Percentiles rank a stretch among this genome's conserved stretches.
Evolutionary conservation across 73 alveolate genomes (phyloP).

Genomic region (Tetrahymena elliotti): DNA sequence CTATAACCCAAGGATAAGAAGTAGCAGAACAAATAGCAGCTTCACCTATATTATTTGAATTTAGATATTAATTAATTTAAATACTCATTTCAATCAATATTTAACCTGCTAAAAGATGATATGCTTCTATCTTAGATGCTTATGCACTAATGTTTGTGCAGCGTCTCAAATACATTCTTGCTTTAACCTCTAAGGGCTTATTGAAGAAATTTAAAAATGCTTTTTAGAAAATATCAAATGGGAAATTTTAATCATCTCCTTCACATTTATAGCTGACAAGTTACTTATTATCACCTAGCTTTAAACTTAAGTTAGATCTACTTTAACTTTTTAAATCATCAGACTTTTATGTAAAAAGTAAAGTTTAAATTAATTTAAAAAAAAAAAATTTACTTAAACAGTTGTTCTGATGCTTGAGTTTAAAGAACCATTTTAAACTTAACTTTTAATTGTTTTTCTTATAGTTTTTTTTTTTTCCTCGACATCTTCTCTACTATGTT

Average conservation of each 20-base stretch:
- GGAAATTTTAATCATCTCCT: background rate
- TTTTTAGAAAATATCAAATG: slow-evolving; percentile 16
- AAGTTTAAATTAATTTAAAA: background rate
- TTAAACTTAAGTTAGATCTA: slow-evolving; percentile 1
- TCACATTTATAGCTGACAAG: slow-evolving; percentile 27
- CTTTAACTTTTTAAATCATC: background rate
- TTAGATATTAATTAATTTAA: background rate
- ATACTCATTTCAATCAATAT: background rate
- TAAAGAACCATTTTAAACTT: background rate
- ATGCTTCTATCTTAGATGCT: slow-evolving; percentile 51
- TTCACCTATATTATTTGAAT: background rate
- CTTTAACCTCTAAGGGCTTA: slow-evolving; percentile 35
- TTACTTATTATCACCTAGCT: slow-evolving; percentile 24
- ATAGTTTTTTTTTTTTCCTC: background rate
- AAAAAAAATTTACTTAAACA: background rate
- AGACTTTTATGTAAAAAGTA: background rate
- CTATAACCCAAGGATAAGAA: slow-evolving; percentile 74
- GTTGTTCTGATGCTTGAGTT: background rate
- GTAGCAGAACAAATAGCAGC: slow-evolving; percentile 76
- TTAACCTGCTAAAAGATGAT: slow-evolving; percentile 68
- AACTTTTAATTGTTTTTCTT: background rate
- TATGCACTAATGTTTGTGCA: slow-evolving; percentile 76
- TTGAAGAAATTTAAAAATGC: slow-evolving; percentile 16
- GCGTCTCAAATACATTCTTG: slow-evolving; percentile 61
- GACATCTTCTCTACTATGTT: background rate